Evolutionary conservation across 2,329 filamentous ascomycete genomes (phyloP), one percentile per base, ranked within the genome.

Genomic region (Xylaria sp.): DNA sequence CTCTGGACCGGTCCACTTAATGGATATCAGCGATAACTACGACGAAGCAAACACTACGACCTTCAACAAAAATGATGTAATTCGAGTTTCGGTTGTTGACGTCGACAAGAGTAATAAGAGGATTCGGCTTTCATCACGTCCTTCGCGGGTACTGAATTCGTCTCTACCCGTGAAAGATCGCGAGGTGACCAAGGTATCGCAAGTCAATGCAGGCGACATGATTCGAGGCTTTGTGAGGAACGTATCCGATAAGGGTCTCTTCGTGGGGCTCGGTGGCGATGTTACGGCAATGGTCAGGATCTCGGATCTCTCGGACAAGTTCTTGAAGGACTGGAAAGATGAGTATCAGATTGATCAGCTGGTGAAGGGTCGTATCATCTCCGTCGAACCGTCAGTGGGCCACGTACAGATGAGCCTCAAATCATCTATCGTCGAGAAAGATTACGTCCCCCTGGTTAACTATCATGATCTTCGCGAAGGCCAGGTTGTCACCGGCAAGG

Each of bases 271-370:
- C 2, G 92, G 92, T 40, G 89, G 90, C 17, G 85, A 88, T 59
- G 81, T 96, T 17, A 90, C 89, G 45, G 92, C 87, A 1, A 88
- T 92, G 66, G 89, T 96, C 44, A 88, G 90, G 63, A 88, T 97
- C 48, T 85, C 89, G 8, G 92, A 97, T 70, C 80, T 99, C 13
- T 96, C 92, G 0, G 94, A 99, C 70, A 83, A 85, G 7, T 99
- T 87, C 71, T 76, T 99, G 65, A 97, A 97, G 73, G 91, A 97
- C 57, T 99, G 94, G 94, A 95, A 96, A 75, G 85, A 90, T 34
- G 79, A 87, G 41, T 97, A 93, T 74, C 87, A 94, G 65, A 77
- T 93, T 44, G 91, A 96, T 66, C 92, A 97, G 72, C 80, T 99
- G 5, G 91, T 99, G 49, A 91, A 89, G 72, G 94, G 92, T 47